phyloP scores from a whole-genome alignment of 2,329 filamentous ascomycete species.

The Monilinia laxa region DNA sequence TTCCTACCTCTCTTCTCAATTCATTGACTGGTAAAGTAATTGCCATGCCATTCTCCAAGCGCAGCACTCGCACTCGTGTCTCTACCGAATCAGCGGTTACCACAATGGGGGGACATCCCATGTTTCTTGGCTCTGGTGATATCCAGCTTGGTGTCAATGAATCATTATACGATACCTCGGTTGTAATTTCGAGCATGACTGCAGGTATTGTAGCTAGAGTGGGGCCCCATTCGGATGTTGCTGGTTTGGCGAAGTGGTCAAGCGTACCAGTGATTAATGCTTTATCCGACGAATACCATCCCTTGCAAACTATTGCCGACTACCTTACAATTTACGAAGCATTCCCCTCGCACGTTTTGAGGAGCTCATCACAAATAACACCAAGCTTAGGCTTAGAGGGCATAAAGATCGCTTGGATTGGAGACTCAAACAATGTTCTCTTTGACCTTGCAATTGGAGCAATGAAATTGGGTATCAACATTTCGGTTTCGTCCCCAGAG shows the following conservation, averaged over 20 bases:
- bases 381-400: constrained; percentile 67
- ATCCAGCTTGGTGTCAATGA: constrained; percentile 97
- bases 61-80: constrained; percentile 88
- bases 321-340: constrained; percentile 85
- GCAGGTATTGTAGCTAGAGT: constrained; percentile 80
- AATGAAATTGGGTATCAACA: constrained; percentile 80
- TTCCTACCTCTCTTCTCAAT: constrained; percentile 58
- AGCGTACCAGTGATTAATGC: constrained; percentile 83
- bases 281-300: constrained; percentile 87
- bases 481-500: constrained; percentile 81
- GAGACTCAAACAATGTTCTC: constrained; percentile 95
- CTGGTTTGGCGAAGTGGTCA: constrained; percentile 67
- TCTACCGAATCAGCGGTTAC: constrained; percentile 89
- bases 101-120: constrained; percentile 86
- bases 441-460: constrained; percentile 90
- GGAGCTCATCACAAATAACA: constrained; percentile 23
- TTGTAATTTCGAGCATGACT: constrained; percentile 92
- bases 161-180: constrained; percentile 85
- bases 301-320: constrained; percentile 91
- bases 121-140: constrained; percentile 95
- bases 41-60: constrained; percentile 96
- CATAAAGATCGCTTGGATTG: constrained; percentile 92
- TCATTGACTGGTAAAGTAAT: constrained; percentile 75
- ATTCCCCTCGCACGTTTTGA: constrained; percentile 52
- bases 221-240: constrained; percentile 72